These are phyloP conservation scores for Datura wrightii DNA, from an alignment of 257 asterid genomes.

Conservation along the genomic window DNA sequence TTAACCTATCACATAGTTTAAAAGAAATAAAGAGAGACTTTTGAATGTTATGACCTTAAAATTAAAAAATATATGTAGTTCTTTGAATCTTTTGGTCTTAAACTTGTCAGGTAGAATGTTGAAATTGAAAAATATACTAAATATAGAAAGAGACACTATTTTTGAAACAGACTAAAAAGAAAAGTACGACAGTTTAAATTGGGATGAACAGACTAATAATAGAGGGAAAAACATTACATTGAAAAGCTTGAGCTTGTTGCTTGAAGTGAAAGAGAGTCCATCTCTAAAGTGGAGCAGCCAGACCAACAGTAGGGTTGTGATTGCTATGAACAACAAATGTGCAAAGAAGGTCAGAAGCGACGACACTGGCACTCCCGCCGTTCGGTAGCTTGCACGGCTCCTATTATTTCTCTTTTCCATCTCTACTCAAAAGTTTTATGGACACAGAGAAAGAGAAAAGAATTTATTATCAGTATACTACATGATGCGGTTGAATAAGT, in stretches of 20 bases:
- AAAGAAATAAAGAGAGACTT: neutral
- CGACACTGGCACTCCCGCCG: neutral
- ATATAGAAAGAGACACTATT: no score
- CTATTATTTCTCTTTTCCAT: neutral
- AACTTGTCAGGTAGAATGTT: no score
- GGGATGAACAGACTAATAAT: neutral
- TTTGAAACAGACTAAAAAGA: no score
- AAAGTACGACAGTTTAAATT: neutral
- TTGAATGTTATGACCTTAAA: neutral
- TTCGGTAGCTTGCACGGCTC: conserved; percentile 9
- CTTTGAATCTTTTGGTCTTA: no score
- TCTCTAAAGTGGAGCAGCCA: conserved; percentile 23
- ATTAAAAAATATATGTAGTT: no score
- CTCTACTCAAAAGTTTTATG: neutral
- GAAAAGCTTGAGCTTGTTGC: neutral
- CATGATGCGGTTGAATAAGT: neutral
- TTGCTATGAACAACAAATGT: conserved; percentile 21
- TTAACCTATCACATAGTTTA: neutral
- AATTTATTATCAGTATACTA: neutral
- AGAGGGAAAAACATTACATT: neutral
- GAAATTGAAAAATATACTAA: no score
- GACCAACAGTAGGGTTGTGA: neutral
- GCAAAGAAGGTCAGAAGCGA: neutral
- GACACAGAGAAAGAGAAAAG: neutral
- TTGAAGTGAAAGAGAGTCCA: conserved; percentile 23